phyloP scores from a whole-genome alignment of 768 basidiomycete species.

The Mycena latifolia region DNA sequence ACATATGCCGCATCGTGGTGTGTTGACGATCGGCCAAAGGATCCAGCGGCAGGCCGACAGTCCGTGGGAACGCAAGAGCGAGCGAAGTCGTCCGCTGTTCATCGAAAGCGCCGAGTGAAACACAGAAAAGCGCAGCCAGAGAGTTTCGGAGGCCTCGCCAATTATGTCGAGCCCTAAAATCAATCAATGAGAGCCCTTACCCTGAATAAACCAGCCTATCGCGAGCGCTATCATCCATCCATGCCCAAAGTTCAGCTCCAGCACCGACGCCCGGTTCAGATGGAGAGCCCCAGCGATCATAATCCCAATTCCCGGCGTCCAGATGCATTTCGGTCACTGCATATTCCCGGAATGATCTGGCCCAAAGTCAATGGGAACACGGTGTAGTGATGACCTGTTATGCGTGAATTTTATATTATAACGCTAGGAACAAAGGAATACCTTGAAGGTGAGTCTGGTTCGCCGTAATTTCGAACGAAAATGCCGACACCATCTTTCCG shows the following conservation, averaged over 20 bases:
- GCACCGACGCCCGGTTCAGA: conserved; percentile 80
- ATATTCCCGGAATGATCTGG: conserved; percentile 87
- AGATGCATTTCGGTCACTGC: conserved; percentile 90
- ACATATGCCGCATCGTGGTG: conserved; percentile 74
- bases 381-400: conserved; percentile 68
- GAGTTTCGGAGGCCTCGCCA: conserved; percentile 91
- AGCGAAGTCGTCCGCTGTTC: conserved; percentile 76
- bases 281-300: conserved; percentile 85
- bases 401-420: no score
- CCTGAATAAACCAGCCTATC: background rate
- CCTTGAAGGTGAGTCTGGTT: no score
- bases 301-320: conserved; percentile 95
- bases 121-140: conserved; percentile 88
- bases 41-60: conserved; percentile 55
- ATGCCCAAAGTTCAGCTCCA: conserved; percentile 94
- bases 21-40: conserved; percentile 52
- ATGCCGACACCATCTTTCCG: no score
- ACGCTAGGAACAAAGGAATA: no score
- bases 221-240: conserved; percentile 65
- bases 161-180: conserved; percentile 71
- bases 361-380: conserved; percentile 89
- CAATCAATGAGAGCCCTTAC: background rate
- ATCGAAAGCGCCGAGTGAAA: background rate
- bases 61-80: conserved; percentile 55
- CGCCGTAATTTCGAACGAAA: no score